These are phyloP conservation scores for Prunus campanulata DNA, from an alignment of 306 rosid genomes.

Conservation along the genomic window DNA sequence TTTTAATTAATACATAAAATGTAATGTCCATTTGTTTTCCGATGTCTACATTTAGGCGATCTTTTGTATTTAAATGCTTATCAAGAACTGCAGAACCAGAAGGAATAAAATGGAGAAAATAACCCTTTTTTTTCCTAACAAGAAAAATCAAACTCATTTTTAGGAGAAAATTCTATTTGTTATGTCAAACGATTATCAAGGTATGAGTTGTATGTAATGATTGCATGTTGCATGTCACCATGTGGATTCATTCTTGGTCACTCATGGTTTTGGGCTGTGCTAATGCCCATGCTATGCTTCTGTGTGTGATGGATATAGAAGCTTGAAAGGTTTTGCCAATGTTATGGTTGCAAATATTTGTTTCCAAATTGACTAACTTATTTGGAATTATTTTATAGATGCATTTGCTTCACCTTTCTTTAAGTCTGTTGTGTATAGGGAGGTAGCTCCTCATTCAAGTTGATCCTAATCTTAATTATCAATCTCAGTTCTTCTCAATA, in stretches of 20 bases:
- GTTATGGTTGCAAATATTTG: neutral
- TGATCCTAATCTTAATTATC: neutral
- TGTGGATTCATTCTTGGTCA: neutral
- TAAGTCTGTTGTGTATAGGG: neutral
- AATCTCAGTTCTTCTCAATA: neutral
- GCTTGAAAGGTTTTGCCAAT: neutral
- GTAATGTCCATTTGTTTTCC: neutral
- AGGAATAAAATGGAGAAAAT: neutral
- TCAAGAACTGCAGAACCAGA: neutral
- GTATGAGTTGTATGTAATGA: neutral
- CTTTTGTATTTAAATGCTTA: neutral
- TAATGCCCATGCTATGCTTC: neutral
- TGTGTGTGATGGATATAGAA: neutral
- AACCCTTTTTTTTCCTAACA: neutral
- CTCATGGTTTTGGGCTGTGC: conserved; percentile 3
- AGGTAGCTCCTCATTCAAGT: neutral
- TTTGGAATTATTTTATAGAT: neutral
- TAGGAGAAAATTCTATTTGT: neutral
- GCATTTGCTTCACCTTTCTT: neutral
- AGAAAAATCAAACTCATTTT: neutral
- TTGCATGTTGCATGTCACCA: neutral
- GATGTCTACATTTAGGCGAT: neutral
- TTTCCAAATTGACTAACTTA: neutral
- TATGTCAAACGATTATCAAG: neutral
- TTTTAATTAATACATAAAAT: neutral